Base-by-base conservation (phyloP, 2,329 filamentous ascomycete species). In the Pyrenophora tritici-repentis region DNA sequence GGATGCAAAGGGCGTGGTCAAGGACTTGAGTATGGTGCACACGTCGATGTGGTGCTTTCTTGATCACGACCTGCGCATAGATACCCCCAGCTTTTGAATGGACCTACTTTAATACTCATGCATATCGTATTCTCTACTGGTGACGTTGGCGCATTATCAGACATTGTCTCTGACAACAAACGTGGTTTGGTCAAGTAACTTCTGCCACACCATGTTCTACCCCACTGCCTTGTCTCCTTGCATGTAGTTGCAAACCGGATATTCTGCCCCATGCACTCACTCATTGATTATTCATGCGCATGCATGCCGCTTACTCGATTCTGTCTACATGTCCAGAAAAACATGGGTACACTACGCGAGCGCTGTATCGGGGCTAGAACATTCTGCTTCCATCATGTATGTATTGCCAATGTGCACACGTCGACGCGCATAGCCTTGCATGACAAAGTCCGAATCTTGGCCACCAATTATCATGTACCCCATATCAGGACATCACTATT, bases 41-140 rank as follows among this genome's bases (percentile, higher is more conserved):
- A 9, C 10, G 26, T 3, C 26, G 7, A 29, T 9, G 9, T 29
- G 26, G 24, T 29, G 26, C 51, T 52, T 59, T 61, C 45, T 57
- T 61, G 49, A 51, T 56, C 52, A 52, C 38, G 50, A 53, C 36
- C 56, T 46, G 57, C 49, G 59, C 53, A 62, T 60, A 62, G 59
- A 62, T 62, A 62, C 59, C 59, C 59, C 53, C 43, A 56, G 49
- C 53, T 52, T 58, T 56, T 55, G 38, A 44, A 61, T 55, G 39
- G 56, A 57, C 48, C 38, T 42, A 59, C 22, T 50, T 50, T 55
- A 61, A 53, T 56, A 33, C 37, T 7, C 18, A 13, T 22, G 1
- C 17, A 12, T n/a, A 18, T 35, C 31, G n/a, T 39, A 9, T 14
- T 13, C 17, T 10, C 17, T 34, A 2, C n/a, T 26, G 22, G 10